Evolutionary conservation across 2,329 filamentous ascomycete genomes (phyloP).

Genomic region (Knoxdaviesia capensis): DNA sequence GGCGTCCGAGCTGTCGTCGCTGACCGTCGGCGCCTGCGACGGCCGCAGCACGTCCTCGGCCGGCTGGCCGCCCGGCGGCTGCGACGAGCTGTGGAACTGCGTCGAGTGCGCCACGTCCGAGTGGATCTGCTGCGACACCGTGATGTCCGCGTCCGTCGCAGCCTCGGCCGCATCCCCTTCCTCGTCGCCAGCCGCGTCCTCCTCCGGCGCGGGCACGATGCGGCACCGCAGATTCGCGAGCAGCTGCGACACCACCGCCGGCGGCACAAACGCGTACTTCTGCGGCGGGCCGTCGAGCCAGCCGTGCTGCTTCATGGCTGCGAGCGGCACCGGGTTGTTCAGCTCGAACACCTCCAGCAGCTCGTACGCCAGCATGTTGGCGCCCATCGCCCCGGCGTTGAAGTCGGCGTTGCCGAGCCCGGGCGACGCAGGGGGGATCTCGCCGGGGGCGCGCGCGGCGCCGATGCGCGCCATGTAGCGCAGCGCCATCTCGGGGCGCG

Average conservation of each 20-base stretch:
- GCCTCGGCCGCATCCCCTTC: slow-evolving; percentile 1
- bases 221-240: slow-evolving; percentile 35
- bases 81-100: slow-evolving; percentile 5
- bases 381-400: slow-evolving; percentile 14
- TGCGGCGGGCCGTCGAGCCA: slow-evolving; percentile 30
- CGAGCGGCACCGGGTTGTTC: slow-evolving; percentile 33
- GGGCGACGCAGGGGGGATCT: slow-evolving; percentile 18
- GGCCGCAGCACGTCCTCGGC: too few relatives aligned
- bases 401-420: slow-evolving; percentile 32
- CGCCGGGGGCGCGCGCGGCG: slow-evolving; percentile 21
- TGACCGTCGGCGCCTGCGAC: too few relatives aligned
- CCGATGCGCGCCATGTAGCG: slow-evolving; percentile 39
- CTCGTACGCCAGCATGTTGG: slow-evolving; percentile 27
- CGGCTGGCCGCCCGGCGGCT: too few relatives aligned
- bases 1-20: too few relatives aligned
- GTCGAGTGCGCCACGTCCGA: slow-evolving; percentile 23
- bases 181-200: slow-evolving; percentile 7
- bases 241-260: slow-evolving; percentile 34
- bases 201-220: slow-evolving; percentile 19
- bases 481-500: slow-evolving; percentile 22
- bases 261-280: slow-evolving; percentile 32
- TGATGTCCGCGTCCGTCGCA: slow-evolving; percentile 6
- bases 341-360: slow-evolving; percentile 39
- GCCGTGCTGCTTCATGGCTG: slow-evolving; percentile 30
- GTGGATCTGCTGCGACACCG: slow-evolving; percentile 29